Percentiles rank a stretch among this genome's conserved stretches.
These are phyloP conservation scores for Passiflora organensis DNA, from an alignment of 345 rosid species.

Conservation along the genomic window DNA sequence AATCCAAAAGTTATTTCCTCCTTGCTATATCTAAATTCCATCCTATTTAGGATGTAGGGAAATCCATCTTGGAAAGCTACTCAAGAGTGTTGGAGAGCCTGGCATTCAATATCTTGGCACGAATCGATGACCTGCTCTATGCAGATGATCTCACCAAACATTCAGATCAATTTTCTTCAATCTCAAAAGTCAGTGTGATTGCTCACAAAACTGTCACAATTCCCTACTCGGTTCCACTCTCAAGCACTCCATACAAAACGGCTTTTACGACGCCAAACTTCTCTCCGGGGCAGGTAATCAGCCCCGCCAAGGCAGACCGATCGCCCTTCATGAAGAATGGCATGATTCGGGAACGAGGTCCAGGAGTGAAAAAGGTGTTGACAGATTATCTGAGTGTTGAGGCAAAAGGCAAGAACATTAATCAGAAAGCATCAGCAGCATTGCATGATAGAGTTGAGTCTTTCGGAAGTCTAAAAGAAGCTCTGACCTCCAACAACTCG, in stretches of 20 bases:
- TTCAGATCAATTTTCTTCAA: constrained; percentile 55
- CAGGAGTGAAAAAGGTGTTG: constrained; percentile 61
- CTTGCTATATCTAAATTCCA: background rate
- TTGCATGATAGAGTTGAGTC: constrained; percentile 26
- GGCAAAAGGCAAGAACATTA: constrained; percentile 32
- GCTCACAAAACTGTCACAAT: constrained; percentile 44
- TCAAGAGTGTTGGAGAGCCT: constrained; percentile 90
- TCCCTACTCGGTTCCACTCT: constrained; percentile 46
- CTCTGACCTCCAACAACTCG: too few relatives aligned
- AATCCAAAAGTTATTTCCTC: background rate
- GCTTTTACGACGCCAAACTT: constrained; percentile 68
- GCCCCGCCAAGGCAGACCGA: constrained; percentile 59
- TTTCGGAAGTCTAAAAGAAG: constrained; percentile 17
- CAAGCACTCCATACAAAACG: constrained; percentile 64
- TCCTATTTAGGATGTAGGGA: constrained; percentile 86
- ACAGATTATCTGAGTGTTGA: constrained; percentile 61
- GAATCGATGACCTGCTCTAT: constrained; percentile 80
- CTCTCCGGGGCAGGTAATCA: constrained; percentile 54
- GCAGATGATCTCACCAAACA: constrained; percentile 80
- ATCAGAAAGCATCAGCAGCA: constrained; percentile 13
- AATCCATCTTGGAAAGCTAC: constrained; percentile 91
- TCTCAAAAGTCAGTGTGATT: constrained; percentile 46
- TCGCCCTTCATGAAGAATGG: constrained; percentile 43
- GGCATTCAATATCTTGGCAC: constrained; percentile 84
- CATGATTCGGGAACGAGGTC: constrained; percentile 35